Conservation (phyloP, 495 filamentous ascomycete species). For the Aspergillus diversus region DNA sequence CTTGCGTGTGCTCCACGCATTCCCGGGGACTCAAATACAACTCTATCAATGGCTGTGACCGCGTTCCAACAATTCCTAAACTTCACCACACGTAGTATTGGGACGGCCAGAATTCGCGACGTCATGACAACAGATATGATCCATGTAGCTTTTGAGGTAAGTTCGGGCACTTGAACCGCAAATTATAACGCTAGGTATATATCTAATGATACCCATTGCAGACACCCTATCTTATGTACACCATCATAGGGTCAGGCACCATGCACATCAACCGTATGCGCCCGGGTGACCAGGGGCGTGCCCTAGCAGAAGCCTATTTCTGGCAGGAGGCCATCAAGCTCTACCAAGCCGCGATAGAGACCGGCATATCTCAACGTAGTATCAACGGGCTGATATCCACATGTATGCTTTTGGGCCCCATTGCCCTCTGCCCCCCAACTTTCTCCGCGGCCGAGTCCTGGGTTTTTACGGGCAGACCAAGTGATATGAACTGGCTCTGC, state of each 20-base stretch:
- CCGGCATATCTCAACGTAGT: conserved; percentile 33
- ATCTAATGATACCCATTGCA: conserved; percentile 15
- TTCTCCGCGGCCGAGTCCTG: conserved; percentile 45
- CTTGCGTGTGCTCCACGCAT: conserved; percentile 1
- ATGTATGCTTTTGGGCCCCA: conserved; percentile 43
- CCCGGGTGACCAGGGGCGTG: conserved; percentile 26
- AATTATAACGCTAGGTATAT: neutral
- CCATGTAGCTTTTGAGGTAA: conserved; percentile 44
- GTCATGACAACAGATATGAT: conserved; percentile 46
- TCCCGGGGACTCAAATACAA: neutral
- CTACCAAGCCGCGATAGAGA: conserved; percentile 32
- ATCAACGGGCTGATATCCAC: conserved; percentile 44
- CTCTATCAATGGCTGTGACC: conserved; percentile 23
- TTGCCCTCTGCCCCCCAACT: conserved; percentile 40
- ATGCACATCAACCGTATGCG: conserved; percentile 43
- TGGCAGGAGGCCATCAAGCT: conserved; percentile 42
- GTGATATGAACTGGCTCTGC: conserved; percentile 47
- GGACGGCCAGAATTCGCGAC: conserved; percentile 30
- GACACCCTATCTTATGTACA: conserved; percentile 50
- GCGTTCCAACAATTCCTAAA: conserved; percentile 40
- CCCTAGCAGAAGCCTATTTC: conserved; percentile 44
- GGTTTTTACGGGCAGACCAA: conserved; percentile 40
- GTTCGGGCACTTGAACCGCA: neutral
- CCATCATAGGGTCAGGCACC: conserved; percentile 43
- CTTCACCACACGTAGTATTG: conserved; percentile 34